A percentile compares a stretch with the other conserved stretches of the same genome.
phyloP scores from a whole-genome alignment of 2,329 filamentous ascomycete genomes.

The Colletotrichum spinosum region DNA sequence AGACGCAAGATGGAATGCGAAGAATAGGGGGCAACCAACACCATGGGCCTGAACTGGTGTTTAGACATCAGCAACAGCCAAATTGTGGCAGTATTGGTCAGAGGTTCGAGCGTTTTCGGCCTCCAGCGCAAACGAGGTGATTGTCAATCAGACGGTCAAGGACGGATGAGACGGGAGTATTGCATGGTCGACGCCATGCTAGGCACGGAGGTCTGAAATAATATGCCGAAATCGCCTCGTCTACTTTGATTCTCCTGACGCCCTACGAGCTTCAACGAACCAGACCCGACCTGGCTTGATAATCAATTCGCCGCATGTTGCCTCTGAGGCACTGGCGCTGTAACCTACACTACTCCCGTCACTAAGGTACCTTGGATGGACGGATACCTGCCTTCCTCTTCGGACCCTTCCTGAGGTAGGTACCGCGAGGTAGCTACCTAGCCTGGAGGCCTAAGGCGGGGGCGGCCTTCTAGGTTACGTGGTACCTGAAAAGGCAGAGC shows the following conservation, averaged over 20 bases:
- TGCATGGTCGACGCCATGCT: not conserved
- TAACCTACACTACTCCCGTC: no score
- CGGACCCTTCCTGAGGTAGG: no score
- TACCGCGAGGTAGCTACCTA: no score
- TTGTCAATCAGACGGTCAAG: slow-evolving; percentile 9
- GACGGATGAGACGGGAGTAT: not conserved
- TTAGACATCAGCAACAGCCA: slow-evolving; percentile 11
- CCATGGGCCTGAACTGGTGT: not conserved
- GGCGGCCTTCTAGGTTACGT: no score
- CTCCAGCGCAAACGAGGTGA: slow-evolving; percentile 10
- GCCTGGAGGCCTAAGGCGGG: no score
- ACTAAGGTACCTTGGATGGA: no score
- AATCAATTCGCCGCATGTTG: slow-evolving; percentile 34
- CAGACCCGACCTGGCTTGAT: slow-evolving; percentile 22
- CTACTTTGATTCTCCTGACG: not conserved
- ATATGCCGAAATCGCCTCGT: slow-evolving; percentile 20
- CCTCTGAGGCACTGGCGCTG: not conserved
- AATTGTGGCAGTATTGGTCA: not conserved
- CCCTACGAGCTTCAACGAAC: no score
- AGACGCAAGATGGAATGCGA: slow-evolving; percentile 20
- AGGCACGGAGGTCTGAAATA: slow-evolving; percentile 1
- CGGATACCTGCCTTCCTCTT: no score
- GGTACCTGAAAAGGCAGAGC: slow-evolving; percentile 17
- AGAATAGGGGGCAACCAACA: slow-evolving; percentile 21
- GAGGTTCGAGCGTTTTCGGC: slow-evolving; percentile 19